Base-by-base conservation (phyloP, 169 alveolate genomes). In the Eimeria praecox region DNA sequence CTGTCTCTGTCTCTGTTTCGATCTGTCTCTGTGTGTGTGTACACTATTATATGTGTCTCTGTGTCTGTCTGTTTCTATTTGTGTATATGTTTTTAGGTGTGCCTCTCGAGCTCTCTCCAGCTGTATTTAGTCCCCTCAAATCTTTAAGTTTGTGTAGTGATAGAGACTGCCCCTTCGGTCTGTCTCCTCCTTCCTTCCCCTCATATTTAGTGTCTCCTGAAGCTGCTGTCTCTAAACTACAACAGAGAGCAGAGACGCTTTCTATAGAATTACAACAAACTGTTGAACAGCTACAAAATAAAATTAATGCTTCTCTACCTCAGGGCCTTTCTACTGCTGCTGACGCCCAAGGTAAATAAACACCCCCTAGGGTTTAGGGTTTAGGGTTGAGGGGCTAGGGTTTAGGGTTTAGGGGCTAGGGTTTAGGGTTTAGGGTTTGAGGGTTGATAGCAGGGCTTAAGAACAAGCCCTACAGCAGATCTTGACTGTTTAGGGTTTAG, bases 221-320 rank as follows among this genome's bases (percentile, higher is more conserved):
- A 20, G 69, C 90, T 24, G 90, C 90, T 27, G 52, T 80, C 69
- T 80, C 69, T 27, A 80, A 42, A 42, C 90, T 80, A 71, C 90
- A 80, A 30, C 59, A 80, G 71, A 3, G 90, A 2, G 69, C 49
- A 24, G 69, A 80, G 90, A 10, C 38, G 24, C 90, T 80, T 42
- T 46, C 69, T 18, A 8, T 6, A 18, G 90, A 80, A 22, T 71
- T 80, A 5, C 90, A 80, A 44, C 71, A 80, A n/a, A 71, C 90
- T 27, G 90, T 80, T 33, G 24, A 33, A 18, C 33, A 44, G 14
- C 90, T 80, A 5, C 14, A 80, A 9, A 35, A 49, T 8, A 80
- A 80, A 35, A 46, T 80, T 62, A 80, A 80, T 44, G 3, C 71
- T 12, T 80, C 69, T 3, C 49, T 80, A 16, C 90, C 90, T 24